A percentile compares a stretch with the other conserved stretches of the same genome.
These are phyloP conservation scores for Boletus barrowsii DNA, from an alignment of 768 basidiomycete genomes.

Conservation along the genomic window DNA sequence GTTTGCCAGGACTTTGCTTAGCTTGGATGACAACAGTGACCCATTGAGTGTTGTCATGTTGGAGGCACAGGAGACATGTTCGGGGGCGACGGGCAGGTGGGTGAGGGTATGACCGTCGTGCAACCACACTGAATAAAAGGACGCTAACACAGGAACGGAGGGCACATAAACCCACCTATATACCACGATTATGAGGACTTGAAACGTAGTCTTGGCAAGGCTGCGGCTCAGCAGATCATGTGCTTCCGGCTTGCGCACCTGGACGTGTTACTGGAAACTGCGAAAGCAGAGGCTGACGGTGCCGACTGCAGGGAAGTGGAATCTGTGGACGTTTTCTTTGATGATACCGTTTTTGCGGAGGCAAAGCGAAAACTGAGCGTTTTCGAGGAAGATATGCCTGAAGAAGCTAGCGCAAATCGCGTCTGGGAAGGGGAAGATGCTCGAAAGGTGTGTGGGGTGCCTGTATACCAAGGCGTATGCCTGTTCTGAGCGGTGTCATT, in stretches of 20 bases:
- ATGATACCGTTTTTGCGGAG: slow-evolving; percentile 30
- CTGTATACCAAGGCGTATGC: neutral
- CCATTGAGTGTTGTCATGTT: slow-evolving; percentile 47
- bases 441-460: slow-evolving; percentile 28
- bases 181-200: slow-evolving; percentile 44
- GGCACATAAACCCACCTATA: slow-evolving; percentile 48
- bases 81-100: slow-evolving; percentile 51
- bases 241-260: slow-evolving; percentile 41
- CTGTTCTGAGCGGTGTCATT: neutral
- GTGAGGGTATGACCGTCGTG: slow-evolving; percentile 8
- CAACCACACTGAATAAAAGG: neutral
- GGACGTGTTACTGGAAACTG: slow-evolving; percentile 29
- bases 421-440: slow-evolving; percentile 34
- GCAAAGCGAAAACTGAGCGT: slow-evolving; percentile 42
- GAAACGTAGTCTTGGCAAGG: slow-evolving; percentile 36
- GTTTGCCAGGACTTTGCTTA: slow-evolving; percentile 39
- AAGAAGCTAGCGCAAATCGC: slow-evolving; percentile 35
- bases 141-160: slow-evolving; percentile 40
- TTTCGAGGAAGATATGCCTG: slow-evolving; percentile 52
- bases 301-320: slow-evolving; percentile 32
- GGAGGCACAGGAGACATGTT: slow-evolving; percentile 59
- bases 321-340: slow-evolving; percentile 35
- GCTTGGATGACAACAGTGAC: slow-evolving; percentile 9
- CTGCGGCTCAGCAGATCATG: slow-evolving; percentile 38
- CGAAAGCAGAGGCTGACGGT: slow-evolving; percentile 26